Base-by-base conservation (phyloP, 2,329 filamentous ascomycete species). In the Botryotinia globosa region DNA sequence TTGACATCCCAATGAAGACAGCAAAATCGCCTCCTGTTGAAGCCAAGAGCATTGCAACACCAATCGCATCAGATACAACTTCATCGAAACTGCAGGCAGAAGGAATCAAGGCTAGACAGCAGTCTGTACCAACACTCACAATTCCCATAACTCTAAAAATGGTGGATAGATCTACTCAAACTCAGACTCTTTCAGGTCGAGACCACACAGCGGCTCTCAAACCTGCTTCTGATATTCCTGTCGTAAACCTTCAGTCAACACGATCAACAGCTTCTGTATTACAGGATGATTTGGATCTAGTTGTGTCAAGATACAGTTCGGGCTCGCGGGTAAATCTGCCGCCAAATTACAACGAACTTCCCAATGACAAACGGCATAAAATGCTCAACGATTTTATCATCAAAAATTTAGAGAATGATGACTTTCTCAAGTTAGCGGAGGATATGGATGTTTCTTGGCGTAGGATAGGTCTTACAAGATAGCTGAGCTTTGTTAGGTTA, bases 371-470 rank as follows among this genome's bases (percentile, higher is more conserved):
- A 48, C 82, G 86, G 12, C 79, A 81, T 64, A 77, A 78, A 16
- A 79, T 83, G 18, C 77, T 88, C 29, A 85, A 87, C 69, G 80
- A 85, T 37, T 87, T 86, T 74, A 84, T 89, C 71, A 81, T 85
- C 54, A 81, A 82, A n/a, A 82, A 83, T 72, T 81, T 88, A 4
- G 81, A 85, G 42, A 83, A 86, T 74, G 81, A 84, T 4, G 81
- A 83, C 32, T 88, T 89, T 73, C 72, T 85, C 9, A 83, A 81
- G 29, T 78, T 88, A n/a, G 85, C 85, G 68, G 81, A 85, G 73
- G 85, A 88, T 77, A 82, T 86, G 63, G 83, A 84, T 68, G 80
- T 80, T 20, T 83, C 84, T 74, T 88, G 86, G 86, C 81, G 81
- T 73, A 81, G 83, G 54, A 81, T 85, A 69, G 83, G 82, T n/a